phyloP scores from a whole-genome alignment of 805 yeast species.

The Komagataella mondaviorum region DNA sequence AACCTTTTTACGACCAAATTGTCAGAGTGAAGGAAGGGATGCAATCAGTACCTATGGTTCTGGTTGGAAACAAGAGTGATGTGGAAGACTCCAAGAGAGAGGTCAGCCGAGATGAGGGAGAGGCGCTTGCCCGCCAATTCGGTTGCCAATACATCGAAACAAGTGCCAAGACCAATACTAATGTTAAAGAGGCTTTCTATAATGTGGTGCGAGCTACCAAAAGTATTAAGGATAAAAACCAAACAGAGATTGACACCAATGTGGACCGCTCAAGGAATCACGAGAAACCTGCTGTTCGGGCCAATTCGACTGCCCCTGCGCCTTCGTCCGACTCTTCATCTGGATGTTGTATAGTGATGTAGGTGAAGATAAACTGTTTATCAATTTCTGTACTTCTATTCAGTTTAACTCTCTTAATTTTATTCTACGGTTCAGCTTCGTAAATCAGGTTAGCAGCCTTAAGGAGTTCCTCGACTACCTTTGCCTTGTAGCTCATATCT shows the following conservation, averaged over 20 bases:
- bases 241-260: background rate
- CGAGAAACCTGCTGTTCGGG: background rate
- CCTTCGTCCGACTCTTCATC: background rate
- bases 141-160: slow-evolving; percentile 78
- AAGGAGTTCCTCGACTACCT: slow-evolving; percentile 75
- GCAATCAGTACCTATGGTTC: slow-evolving; percentile 59
- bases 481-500: slow-evolving; percentile 64
- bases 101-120: slow-evolving; percentile 47
- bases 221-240: background rate
- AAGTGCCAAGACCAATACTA: slow-evolving; percentile 80
- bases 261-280: background rate
- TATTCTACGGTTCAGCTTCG: slow-evolving; percentile 9
- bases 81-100: slow-evolving; percentile 48
- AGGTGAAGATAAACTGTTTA: background rate
- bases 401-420: background rate
- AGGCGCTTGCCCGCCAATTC: slow-evolving; percentile 48
- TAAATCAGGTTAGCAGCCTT: slow-evolving; percentile 71
- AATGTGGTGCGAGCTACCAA: slow-evolving; percentile 11
- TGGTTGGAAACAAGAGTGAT: slow-evolving; percentile 71
- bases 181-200: slow-evolving; percentile 38
- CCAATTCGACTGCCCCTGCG: background rate
- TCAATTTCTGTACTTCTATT: background rate
- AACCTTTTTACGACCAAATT: slow-evolving; percentile 43
- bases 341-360: background rate
- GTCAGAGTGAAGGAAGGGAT: slow-evolving; percentile 34